A percentile compares a stretch with the other conserved stretches of the same genome.
Conservation (phyloP, 2,329 filamentous ascomycete species). For the Orbilia brochopaga region DNA sequence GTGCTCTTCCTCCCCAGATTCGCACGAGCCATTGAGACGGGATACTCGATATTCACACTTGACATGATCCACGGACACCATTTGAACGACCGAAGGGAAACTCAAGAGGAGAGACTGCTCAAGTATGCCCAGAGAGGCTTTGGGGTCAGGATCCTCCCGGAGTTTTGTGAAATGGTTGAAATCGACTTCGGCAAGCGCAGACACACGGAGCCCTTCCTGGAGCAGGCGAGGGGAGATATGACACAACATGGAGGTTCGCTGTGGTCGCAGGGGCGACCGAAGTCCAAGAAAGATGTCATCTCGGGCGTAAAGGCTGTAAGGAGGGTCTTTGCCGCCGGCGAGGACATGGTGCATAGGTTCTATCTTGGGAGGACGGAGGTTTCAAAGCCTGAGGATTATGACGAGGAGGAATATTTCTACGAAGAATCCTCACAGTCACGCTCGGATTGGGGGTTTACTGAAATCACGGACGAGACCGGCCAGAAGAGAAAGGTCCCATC, state of each 20-base stretch:
- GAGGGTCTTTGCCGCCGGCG: conserved; percentile 47
- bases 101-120: conserved; percentile 52
- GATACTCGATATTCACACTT: conserved; percentile 53
- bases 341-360: conserved; percentile 52
- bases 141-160: conserved; percentile 55
- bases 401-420: conserved; percentile 20
- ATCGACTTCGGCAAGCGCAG: conserved; percentile 41
- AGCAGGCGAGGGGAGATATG: background rate
- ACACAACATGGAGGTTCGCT: too few relatives aligned
- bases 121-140: conserved; percentile 56
- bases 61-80: conserved; percentile 55
- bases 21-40: conserved; percentile 56
- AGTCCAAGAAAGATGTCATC: conserved; percentile 8
- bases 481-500: conserved; percentile 18
- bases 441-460: conserved; percentile 17
- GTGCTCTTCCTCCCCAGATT: conserved; percentile 56
- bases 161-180: conserved; percentile 54
- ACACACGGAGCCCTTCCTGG: background rate
- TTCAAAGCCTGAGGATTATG: conserved; percentile 25
- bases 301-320: conserved; percentile 48
- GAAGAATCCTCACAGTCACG: background rate
- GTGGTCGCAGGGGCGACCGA: too few relatives aligned
- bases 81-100: conserved; percentile 53
- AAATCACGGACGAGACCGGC: conserved; percentile 20
- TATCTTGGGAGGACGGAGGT: conserved; percentile 33